A percentile compares a stretch with the other conserved stretches of the same genome.
Evolutionary conservation across 2,329 filamentous ascomycete genomes (phyloP).

Genomic region (Alternaria hordeiaustralica): DNA sequence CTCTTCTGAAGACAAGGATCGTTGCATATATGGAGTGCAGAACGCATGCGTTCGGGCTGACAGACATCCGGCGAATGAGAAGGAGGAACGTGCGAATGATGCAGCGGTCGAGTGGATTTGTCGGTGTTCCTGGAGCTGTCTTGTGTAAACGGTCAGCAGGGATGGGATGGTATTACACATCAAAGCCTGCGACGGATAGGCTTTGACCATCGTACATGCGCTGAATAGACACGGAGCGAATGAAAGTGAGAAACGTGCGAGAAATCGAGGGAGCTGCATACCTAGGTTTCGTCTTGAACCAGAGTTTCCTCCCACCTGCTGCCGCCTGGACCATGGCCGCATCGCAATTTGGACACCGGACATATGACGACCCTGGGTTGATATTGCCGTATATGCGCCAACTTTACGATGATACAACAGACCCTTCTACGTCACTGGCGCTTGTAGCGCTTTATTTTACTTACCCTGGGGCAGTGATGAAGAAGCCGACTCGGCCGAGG

Average conservation of each 20-base stretch:
- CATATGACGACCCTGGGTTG: neutral
- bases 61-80: neutral
- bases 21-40: neutral
- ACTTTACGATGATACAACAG: neutral
- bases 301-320: neutral
- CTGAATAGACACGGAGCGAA: neutral
- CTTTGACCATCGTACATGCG: neutral
- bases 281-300: neutral
- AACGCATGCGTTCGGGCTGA: neutral
- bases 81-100: neutral
- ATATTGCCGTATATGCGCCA: neutral
- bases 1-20: neutral
- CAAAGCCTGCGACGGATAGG: neutral
- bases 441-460: neutral
- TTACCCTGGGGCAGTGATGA: neutral
- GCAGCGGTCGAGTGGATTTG: neutral
- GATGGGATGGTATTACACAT: neutral
- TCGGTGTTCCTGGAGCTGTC: neutral
- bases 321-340: neutral
- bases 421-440: neutral
- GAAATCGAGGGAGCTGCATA: neutral
- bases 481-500: neutral
- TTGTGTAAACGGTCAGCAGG: neutral
- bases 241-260: neutral
- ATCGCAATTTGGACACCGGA: neutral